phyloP scores from a whole-genome alignment of 2,329 filamentous ascomycete species.

The Epichloe amarillans region DNA sequence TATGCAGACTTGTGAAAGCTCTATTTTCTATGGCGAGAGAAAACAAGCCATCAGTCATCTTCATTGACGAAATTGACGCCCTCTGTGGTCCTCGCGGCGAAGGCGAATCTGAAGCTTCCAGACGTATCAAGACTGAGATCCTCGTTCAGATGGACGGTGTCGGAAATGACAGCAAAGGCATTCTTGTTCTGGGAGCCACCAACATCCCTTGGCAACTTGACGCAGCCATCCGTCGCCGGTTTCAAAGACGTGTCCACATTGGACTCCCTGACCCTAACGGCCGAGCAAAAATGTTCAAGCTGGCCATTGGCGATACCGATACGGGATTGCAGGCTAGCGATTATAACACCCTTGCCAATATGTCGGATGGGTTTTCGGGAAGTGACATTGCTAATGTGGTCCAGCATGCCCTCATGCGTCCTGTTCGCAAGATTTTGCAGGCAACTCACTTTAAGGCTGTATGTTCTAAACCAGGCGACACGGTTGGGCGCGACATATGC shows the following conservation, averaged over 20 bases:
- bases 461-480: conserved; percentile 14
- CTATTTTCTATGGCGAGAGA: conserved; percentile 97
- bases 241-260: conserved; percentile 93
- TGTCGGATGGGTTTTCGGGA: conserved; percentile 89
- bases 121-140: conserved; percentile 96
- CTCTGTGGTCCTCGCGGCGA: conserved; percentile 85
- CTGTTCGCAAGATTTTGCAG: conserved; percentile 89
- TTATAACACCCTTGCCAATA: conserved; percentile 63
- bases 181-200: conserved; percentile 87
- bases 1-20: conserved; percentile 72
- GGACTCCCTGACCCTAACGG: conserved; percentile 78
- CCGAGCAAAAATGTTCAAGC: conserved; percentile 86
- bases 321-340: conserved; percentile 69
- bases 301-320: conserved; percentile 85
- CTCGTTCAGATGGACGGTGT: conserved; percentile 99
- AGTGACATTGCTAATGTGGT: conserved; percentile 94
- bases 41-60: conserved; percentile 96
- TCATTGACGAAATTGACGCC: conserved; percentile 96
- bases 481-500: not conserved
- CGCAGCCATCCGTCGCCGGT: conserved; percentile 85
- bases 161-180: conserved; percentile 85
- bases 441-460: conserved; percentile 97
- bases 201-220: conserved; percentile 99
- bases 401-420: conserved; percentile 94
- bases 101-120: conserved; percentile 92